These are phyloP conservation scores for Aspergillus heteromorphus DNA, from an alignment of 495 filamentous ascomycete species.

Conservation along the genomic window DNA sequence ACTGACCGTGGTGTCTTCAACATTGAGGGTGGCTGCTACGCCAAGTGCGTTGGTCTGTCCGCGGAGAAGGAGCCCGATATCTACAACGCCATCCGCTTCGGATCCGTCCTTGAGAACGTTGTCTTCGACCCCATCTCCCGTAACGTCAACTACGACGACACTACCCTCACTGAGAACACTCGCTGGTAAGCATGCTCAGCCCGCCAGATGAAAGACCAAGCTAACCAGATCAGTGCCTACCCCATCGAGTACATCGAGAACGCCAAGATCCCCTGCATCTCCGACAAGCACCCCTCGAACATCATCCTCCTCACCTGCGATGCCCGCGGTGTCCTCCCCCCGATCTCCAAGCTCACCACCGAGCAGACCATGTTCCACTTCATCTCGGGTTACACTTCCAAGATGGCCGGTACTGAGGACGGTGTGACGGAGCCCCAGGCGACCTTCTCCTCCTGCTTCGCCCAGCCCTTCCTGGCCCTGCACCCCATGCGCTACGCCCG, in stretches of 20 bases:
- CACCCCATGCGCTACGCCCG: slow-evolving; percentile 98
- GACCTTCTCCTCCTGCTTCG: slow-evolving; percentile 99
- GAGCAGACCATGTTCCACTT: slow-evolving; percentile 99
- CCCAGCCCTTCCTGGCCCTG: slow-evolving; percentile 96
- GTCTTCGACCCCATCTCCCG: slow-evolving; percentile 91
- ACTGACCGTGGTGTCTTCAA: slow-evolving; percentile 96
- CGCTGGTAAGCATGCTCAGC: slow-evolving; percentile 47
- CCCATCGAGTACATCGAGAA: slow-evolving; percentile 98
- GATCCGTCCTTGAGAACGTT: slow-evolving; percentile 96
- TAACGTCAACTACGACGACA: slow-evolving; percentile 90
- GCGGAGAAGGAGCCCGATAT: slow-evolving; percentile 99
- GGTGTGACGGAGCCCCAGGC: slow-evolving; percentile 95
- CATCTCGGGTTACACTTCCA: slow-evolving; percentile 98
- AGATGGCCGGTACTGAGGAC: slow-evolving; percentile 99
- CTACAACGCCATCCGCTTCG: slow-evolving; percentile 92
- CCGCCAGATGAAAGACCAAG: neutral
- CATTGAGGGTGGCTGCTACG: slow-evolving; percentile 99
- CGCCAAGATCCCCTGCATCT: slow-evolving; percentile 95
- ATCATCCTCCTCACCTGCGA: slow-evolving; percentile 98
- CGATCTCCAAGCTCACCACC: slow-evolving; percentile 93
- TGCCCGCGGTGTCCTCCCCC: slow-evolving; percentile 92
- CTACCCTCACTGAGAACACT: slow-evolving; percentile 95
- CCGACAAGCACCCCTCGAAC: slow-evolving; percentile 84
- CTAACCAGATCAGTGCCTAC: slow-evolving; percentile 60
- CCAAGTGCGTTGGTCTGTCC: slow-evolving; percentile 96